Evolutionary conservation across 371 early-diverging fungal genomes (phyloP), one percentile per base, ranked within the genome.

Genomic region (Rhizopus sp.): DNA sequence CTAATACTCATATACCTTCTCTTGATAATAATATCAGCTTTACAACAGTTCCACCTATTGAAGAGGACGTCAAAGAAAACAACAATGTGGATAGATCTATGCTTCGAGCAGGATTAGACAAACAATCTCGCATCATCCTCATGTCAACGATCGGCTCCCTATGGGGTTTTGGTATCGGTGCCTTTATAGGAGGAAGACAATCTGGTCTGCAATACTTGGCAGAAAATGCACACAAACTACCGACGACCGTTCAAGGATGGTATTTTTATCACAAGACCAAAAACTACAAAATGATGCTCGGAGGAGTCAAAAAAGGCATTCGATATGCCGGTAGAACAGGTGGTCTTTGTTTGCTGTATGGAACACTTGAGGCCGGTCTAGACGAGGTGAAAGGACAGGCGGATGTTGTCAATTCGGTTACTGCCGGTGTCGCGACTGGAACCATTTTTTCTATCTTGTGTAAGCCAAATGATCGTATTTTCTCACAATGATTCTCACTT

Each of bases 221-320:
- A 7, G 96, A 96, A 73, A 86, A 92, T 54, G 93, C 94, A 0
- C 96, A 96, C 63, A 81, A 88, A 38, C 63, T 91, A 54, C 96
- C 96, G 0, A 89, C 81, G 2, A 93, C 92, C 0, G 87, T 86
- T 7, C 77, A 85, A 44, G 93, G 93, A 5, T 96, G 96, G 96
- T 96, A 91, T 66, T 88, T 91, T 60, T 96, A 95, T 70, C 95
- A 95, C 65, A 90, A 89, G 63, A 81, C 87, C 51, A 95, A 95
- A 59, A 93, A 95, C 62, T 92, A 93, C 67, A 81, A 89, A 31
- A 79, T 90, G 49, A 70, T 88, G 53, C 59, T 80, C 45, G 90
- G 88, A 3, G 92, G 87, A 0, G 62, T 90, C n/a, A 75, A 80
- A 39, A 69, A 77, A 48, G 93, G 90, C 0, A 49, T 69, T 10